Evolutionary conservation across 2,329 filamentous ascomycete genomes (phyloP), one percentile per base, ranked within the genome.

Genomic region (Ceratocystis diversiconidia): DNA sequence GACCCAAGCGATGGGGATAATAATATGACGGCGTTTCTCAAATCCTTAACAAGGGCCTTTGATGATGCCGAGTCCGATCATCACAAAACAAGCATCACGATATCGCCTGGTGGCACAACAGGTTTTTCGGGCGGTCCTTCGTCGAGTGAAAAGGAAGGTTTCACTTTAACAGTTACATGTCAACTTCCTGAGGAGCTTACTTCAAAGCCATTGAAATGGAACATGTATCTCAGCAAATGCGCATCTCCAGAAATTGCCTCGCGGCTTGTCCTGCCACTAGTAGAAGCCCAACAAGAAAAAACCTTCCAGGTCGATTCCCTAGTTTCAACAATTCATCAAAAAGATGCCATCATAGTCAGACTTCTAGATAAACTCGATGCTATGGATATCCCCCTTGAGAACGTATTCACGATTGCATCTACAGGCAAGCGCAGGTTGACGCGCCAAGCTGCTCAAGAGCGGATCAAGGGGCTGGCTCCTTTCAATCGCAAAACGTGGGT

Each of bases 1-100:
- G 88, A 92, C 72, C 85, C 89, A 1, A 85, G 81, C 71, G 85
- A 87, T 69, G 85, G 86, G 67, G 76, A 79, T 0, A 81, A 84
- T 62, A 88, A 92, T 71, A 83, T 89, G 75, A 72, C 75, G 30
- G 84, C 85, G 62, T 83, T 92, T 63, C 76, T 92, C 15, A 78
- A 82, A 25, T 85, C 87, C 70, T 76, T 92, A 19, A 74, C 77
- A 61, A 75, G 76, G 50, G 79, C 80, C 36, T 74, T 84, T 71
- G 80, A 77, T 76, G 77, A 69, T 66, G 82, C 71, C 22, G 75
- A 75, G 46, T 71, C 72, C 22, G 76, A 76, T 46, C 78, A 80
- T 69, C 72, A 72, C 68, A 75, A 74, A 68, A 81, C 77, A 69
- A 74, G 74, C 67, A 70, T 85, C 64, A 75, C 72, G 15, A 71